These are phyloP conservation scores for Fusarium sp. DNA, from an alignment of 2,329 filamentous ascomycete genomes.

Conservation along the genomic window DNA sequence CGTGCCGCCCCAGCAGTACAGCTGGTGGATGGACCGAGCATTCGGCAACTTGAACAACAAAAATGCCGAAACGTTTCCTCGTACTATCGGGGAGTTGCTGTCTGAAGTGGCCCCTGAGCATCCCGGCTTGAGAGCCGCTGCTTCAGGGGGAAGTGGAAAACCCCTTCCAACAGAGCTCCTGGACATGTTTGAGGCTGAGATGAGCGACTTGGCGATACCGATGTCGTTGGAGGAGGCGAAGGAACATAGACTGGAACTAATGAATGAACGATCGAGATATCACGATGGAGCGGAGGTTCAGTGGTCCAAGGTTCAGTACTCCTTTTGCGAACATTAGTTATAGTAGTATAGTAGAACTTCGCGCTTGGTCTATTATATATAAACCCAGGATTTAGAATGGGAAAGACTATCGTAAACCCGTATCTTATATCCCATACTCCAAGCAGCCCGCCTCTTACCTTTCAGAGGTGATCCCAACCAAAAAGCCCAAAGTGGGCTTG, in stretches of 20 bases:
- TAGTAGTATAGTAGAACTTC: background rate
- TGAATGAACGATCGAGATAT: slow-evolving; percentile 9
- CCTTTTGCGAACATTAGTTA: slow-evolving; percentile 31
- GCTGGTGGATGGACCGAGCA: slow-evolving; percentile 44
- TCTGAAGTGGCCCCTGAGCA: background rate
- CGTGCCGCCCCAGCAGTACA: slow-evolving; percentile 48
- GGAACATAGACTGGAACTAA: slow-evolving; percentile 26
- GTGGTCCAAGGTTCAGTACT: background rate
- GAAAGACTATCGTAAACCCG: too few relatives aligned
- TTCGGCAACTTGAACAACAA: background rate
- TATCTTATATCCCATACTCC: too few relatives aligned
- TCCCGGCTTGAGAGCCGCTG: background rate
- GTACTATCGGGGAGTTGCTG: background rate
- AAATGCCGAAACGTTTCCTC: background rate
- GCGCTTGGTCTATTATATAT: too few relatives aligned
- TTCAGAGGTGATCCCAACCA: background rate
- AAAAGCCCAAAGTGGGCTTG: background rate
- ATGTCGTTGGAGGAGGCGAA: slow-evolving; percentile 32
- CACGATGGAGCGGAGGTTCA: rapidly evolving
- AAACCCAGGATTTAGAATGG: too few relatives aligned
- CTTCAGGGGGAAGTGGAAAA: rapidly evolving
- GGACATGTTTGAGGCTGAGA: slow-evolving; percentile 5
- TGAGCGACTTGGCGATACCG: background rate
- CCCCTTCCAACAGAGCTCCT: slow-evolving; percentile 24
- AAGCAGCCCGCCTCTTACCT: too few relatives aligned